Evolutionary conservation across 2,329 filamentous ascomycete species (phyloP), one percentile per base, ranked within the genome.

Genomic region (Hypoxylon sp.): DNA sequence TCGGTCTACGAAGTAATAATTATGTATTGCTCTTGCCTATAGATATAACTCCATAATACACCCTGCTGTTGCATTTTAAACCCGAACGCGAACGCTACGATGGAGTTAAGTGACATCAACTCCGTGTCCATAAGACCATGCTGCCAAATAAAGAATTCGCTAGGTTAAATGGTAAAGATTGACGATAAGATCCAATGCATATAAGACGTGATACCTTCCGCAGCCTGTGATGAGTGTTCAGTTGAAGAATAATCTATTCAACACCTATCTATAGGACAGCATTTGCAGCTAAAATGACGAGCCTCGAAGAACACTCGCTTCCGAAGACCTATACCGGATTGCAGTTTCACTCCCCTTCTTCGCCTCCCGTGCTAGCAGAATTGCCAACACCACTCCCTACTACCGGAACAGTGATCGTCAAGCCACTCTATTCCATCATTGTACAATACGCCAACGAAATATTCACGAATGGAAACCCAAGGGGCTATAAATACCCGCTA

Each of bases 371-470:
- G 13, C 36, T 57, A 21, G 17, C 46, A 20, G 9, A 21, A 9
- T 30, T 57, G 13, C 30, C 46, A n/a, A 57, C 55, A 4, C 55
- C 51, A 2, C 23, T 46, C 21, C 46, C 51, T 8, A 55, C 50
- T n/a, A 19, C 46, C 3, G 55, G 55, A 6, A 58, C 55, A 7
- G 55, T 49, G 3, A 49, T 58, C 13, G 27, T 58, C 7, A 49
- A 52, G 21, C 55, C 55, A n/a, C 30, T 58, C 7, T 58, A 58
- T 31, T 50, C 51, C 11, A 55, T 58, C 34, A 49, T 58, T 12
- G 55, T 58, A 5, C 55, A 58, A 19, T 58, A 58, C 11, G 55
- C 55, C 16, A 55, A 58, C 34, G 32, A 55, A 11, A 58, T 58
- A 21, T 58, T 58, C 27, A 46, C 43, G 3, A 55, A 58, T 15